Conservation (phyloP, 768 basidiomycete genomes). For the Lactarius indigo region DNA sequence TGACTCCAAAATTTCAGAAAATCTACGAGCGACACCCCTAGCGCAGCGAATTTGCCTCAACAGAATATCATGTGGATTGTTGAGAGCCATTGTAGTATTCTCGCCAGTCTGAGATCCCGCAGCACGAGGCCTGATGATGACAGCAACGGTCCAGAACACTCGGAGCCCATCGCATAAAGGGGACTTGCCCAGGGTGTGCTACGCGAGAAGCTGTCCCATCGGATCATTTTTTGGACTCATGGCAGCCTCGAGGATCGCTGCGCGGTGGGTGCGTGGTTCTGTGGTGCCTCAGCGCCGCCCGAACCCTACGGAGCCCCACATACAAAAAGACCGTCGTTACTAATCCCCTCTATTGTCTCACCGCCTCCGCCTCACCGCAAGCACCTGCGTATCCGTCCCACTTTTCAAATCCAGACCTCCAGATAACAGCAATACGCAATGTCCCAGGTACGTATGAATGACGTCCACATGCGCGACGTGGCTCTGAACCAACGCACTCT, state of each 20-base stretch:
- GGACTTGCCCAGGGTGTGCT: not conserved
- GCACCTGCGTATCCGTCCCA: not conserved
- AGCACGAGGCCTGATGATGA: not conserved
- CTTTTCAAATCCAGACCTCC: not conserved
- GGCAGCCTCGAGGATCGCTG: slow-evolving; percentile 6
- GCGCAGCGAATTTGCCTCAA: not conserved
- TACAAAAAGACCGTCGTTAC: slow-evolving; percentile 11
- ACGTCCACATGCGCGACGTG: not conserved
- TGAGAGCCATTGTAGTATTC: not conserved
- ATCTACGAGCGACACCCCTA: not conserved
- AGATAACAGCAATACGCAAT: not conserved
- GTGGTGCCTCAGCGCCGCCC: not conserved
- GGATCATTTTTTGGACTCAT: not conserved
- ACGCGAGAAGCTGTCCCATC: not conserved
- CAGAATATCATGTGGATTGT: not conserved
- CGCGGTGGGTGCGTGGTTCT: slow-evolving; percentile 13
- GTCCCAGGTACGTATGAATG: not conserved
- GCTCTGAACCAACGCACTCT: not conserved
- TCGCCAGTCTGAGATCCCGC: not conserved
- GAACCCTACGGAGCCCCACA: not conserved
- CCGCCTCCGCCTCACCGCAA: not conserved
- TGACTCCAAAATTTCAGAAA: not conserved
- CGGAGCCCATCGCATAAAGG: not conserved
- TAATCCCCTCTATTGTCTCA: not conserved
- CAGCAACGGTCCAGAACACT: not conserved